Evolutionary conservation across 2,329 filamentous ascomycete genomes (phyloP).

Genomic region (Lasiodiplodia sp.): DNA sequence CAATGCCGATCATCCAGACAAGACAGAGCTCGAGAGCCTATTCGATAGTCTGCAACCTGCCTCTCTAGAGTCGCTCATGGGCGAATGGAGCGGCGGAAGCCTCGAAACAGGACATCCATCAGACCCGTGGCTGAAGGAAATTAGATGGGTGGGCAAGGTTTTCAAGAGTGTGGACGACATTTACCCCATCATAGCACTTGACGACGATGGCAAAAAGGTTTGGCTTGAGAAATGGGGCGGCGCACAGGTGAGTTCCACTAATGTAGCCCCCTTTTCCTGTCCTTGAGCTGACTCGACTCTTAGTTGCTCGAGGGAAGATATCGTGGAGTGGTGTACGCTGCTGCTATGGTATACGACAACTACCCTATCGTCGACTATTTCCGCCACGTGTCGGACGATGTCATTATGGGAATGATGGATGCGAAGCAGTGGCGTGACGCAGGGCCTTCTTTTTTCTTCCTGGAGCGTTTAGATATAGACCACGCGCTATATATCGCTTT

Average conservation of each 20-base stretch:
- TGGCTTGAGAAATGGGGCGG: background rate
- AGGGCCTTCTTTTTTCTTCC: too few relatives aligned
- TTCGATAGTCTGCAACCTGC: background rate
- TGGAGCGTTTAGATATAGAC: too few relatives aligned
- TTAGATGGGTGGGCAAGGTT: background rate
- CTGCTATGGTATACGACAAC: conserved; percentile 43
- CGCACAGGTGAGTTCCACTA: background rate
- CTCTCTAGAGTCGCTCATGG: background rate
- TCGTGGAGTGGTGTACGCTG: conserved; percentile 37
- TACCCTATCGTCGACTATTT: conserved; percentile 43
- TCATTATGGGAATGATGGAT: conserved; percentile 42
- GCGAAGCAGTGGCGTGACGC: background rate
- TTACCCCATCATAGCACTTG: background rate
- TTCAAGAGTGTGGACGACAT: background rate
- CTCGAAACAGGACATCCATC: background rate
- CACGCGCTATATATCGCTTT: too few relatives aligned
- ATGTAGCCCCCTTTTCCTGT: background rate
- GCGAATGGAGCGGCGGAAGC: background rate
- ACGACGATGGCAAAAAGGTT: background rate
- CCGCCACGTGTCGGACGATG: conserved; percentile 37
- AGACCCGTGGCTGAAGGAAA: background rate
- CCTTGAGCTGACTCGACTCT: background rate
- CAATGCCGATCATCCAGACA: too few relatives aligned
- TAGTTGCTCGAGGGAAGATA: conserved; percentile 38
- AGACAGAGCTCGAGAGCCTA: background rate